Conservation (phyloP, 768 basidiomycete genomes). For the Naganishia onofrii region DNA sequence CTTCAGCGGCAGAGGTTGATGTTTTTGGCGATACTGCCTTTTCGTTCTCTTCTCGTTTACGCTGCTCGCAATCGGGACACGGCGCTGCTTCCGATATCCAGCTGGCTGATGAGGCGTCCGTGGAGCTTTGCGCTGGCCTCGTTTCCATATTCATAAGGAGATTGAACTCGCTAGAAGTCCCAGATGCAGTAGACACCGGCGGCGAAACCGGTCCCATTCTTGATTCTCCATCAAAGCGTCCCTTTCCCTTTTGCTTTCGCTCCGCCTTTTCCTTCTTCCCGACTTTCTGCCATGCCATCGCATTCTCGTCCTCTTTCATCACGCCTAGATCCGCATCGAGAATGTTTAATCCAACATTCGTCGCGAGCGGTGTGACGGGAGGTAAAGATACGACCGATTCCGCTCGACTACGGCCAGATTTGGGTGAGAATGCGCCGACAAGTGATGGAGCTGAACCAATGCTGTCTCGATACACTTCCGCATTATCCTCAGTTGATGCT, state of each 20-base stretch:
- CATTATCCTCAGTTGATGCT: neutral
- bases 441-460: slow-evolving; percentile 11
- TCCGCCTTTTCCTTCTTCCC: neutral
- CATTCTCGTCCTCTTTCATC: neutral
- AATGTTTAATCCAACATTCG: neutral
- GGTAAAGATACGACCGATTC: neutral
- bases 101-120: neutral
- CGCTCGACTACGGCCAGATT: neutral
- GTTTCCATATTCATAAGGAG: neutral
- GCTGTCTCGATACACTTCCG: neutral
- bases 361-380: neutral
- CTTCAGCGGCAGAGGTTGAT: neutral
- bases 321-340: neutral
- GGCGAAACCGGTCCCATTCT: neutral
- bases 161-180: neutral
- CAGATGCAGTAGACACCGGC: neutral
- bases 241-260: slow-evolving; percentile 6
- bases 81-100: neutral
- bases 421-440: neutral
- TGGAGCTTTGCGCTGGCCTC: neutral
- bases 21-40: neutral
- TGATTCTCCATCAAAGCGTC: neutral
- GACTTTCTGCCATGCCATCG: slow-evolving; percentile 6
- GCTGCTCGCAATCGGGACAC: neutral
- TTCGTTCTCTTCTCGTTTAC: neutral